Evolutionary conservation across 176 grass and related monocot species (phyloP).

Genomic region (Phoenix roebelenii): DNA sequence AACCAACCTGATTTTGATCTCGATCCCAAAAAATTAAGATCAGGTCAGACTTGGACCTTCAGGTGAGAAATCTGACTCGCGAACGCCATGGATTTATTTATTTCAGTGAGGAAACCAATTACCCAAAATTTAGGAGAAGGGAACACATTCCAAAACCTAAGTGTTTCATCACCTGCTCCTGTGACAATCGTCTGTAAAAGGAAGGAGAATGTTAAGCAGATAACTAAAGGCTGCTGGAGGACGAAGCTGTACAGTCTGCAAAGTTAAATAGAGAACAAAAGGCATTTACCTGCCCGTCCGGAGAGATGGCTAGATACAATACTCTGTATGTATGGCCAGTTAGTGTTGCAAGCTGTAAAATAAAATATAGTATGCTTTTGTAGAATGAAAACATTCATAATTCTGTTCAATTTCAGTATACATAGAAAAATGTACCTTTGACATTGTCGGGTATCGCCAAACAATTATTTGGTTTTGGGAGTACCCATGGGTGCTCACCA

Average conservation of each 20-base stretch:
- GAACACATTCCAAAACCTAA: slow-evolving; percentile 97
- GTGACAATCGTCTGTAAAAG: slow-evolving; percentile 80
- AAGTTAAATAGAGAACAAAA: neutral
- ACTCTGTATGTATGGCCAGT: slow-evolving; percentile 83
- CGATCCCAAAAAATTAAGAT: too few relatives aligned
- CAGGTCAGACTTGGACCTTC: too few relatives aligned
- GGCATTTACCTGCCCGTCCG: slow-evolving; percentile 76
- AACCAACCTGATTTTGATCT: too few relatives aligned
- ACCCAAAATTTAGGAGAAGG: slow-evolving; percentile 98
- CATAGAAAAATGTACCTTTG: slow-evolving; percentile 45
- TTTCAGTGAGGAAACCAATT: neutral
- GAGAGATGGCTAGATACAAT: slow-evolving; percentile 90
- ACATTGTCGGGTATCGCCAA: slow-evolving; percentile 97
- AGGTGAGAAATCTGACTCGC: too few relatives aligned
- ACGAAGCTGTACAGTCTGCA: neutral
- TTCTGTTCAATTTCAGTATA: slow-evolving; percentile 5
- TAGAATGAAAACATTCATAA: slow-evolving; percentile 6
- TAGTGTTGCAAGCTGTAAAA: slow-evolving; percentile 80
- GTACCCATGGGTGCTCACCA: slow-evolving; percentile 93
- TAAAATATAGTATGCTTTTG: neutral
- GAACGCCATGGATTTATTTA: too few relatives aligned
- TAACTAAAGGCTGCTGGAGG: neutral
- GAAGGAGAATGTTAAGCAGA: slow-evolving; percentile 4
- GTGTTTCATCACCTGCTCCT: slow-evolving; percentile 91
- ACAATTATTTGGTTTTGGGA: slow-evolving; percentile 99